These are phyloP conservation scores for Plasmopara viticola DNA, from an alignment of 352 stramenopile genomes.

Conservation along the genomic window DNA sequence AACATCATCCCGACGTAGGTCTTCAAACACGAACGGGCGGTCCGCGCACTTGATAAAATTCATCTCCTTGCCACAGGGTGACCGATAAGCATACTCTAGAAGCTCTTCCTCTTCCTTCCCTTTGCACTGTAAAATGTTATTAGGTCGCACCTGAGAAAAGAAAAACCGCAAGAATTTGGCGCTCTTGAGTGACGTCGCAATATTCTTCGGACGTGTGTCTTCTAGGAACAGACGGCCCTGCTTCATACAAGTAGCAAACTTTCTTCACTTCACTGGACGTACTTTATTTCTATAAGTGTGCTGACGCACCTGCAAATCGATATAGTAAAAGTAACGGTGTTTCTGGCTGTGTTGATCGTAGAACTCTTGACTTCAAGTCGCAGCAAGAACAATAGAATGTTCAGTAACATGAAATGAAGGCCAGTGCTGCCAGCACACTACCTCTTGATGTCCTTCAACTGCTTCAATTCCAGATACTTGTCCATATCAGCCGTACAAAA, in stretches of 20 bases:
- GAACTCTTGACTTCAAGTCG: constrained; percentile 46
- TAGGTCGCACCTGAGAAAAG: constrained; percentile 58
- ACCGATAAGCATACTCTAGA: constrained; percentile 65
- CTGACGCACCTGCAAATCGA: constrained; percentile 58
- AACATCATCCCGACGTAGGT: constrained; percentile 28
- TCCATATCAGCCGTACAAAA: constrained; percentile 40
- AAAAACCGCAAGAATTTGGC: constrained; percentile 80
- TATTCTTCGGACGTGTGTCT: constrained; percentile 79
- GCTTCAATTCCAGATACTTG: constrained; percentile 70
- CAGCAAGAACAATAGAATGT: neutral
- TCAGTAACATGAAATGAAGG: neutral
- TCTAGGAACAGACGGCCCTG: constrained; percentile 72
- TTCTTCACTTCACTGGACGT: neutral
- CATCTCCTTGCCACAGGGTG: constrained; percentile 76
- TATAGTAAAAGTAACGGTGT: constrained; percentile 79
- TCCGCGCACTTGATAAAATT: constrained; percentile 86
- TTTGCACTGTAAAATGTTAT: constrained; percentile 16
- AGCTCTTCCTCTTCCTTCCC: constrained; percentile 30
- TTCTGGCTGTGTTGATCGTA: constrained; percentile 59
- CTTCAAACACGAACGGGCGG: constrained; percentile 68
- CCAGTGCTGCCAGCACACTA: constrained; percentile 7
- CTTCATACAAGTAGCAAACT: neutral
- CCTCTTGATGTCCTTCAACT: constrained; percentile 82
- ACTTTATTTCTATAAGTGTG: neutral
- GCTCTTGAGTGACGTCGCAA: constrained; percentile 77